A percentile compares a stretch with the other conserved stretches of the same genome.
These are phyloP conservation scores for Piper betle DNA, from an alignment of 164 flowering plant genomes.

Conservation along the genomic window DNA sequence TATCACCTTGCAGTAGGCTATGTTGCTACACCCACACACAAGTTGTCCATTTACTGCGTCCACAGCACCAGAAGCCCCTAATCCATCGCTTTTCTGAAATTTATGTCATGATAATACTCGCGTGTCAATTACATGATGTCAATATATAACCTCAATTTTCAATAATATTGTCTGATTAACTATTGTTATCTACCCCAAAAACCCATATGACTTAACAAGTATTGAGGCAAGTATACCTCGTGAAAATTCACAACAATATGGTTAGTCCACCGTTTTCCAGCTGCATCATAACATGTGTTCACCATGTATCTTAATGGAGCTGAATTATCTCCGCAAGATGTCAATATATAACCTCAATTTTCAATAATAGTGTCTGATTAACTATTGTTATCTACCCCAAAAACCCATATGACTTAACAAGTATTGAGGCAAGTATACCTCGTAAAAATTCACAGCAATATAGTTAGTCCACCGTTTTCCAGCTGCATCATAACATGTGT, in stretches of 20 bases:
- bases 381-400: too few species aligned
- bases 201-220: neutral
- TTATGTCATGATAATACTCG: neutral
- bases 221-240: slow-evolving; percentile 32
- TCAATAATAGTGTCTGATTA: too few species aligned
- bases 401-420: neutral
- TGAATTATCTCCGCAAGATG: slow-evolving; percentile 65
- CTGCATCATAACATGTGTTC: slow-evolving; percentile 55
- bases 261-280: slow-evolving; percentile 77
- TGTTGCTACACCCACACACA: slow-evolving; percentile 58
- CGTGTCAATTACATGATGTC: too few species aligned
- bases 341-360: neutral
- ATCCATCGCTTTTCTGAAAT: slow-evolving; percentile 80
- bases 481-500: slow-evolving; percentile 55
- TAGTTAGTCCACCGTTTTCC: slow-evolving; percentile 83
- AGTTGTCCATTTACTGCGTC: slow-evolving; percentile 72
- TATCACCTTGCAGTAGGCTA: slow-evolving; percentile 64
- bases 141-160: too few species aligned
- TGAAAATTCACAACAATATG: slow-evolving; percentile 81
- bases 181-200: too few species aligned
- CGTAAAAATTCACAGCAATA: slow-evolving; percentile 79
- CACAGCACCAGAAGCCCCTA: slow-evolving; percentile 66
- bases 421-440: slow-evolving; percentile 25
- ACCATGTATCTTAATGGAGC: slow-evolving; percentile 55
- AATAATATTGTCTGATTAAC: neutral